Percentiles rank a stretch among this genome's conserved stretches.
Evolutionary conservation across 345 rosid genomes (phyloP).

Genomic region (Syzygium aqueum): DNA sequence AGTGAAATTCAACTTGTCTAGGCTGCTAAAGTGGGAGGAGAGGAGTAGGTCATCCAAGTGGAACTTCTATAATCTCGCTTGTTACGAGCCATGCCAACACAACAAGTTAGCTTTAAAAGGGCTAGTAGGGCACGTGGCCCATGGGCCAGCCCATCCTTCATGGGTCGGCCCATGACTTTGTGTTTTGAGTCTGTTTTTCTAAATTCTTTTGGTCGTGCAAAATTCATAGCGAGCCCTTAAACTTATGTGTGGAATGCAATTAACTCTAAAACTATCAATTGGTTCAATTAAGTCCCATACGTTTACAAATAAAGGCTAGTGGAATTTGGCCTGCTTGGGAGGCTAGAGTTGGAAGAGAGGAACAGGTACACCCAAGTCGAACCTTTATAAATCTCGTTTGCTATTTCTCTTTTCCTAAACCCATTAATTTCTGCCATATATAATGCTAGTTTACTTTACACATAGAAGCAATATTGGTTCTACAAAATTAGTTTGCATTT

Average conservation of each 20-base stretch:
- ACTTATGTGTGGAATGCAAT: accelerated
- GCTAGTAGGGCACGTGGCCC: not conserved
- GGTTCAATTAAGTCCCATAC: not conserved
- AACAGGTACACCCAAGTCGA: accelerated
- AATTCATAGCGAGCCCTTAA: accelerated
- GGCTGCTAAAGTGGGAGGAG: not conserved
- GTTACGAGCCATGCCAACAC: accelerated
- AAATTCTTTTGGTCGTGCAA: not conserved
- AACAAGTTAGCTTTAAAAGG: not conserved
- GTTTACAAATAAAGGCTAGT: not conserved
- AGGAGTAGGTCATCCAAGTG: not conserved
- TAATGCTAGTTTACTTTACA: not conserved
- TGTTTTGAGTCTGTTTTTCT: not conserved
- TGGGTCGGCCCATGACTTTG: not conserved
- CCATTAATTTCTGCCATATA: not conserved
- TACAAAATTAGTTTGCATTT: not conserved
- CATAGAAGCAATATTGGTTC: not conserved
- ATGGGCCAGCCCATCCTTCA: not conserved
- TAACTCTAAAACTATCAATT: not conserved
- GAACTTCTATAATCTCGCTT: not conserved
- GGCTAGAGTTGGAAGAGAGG: not conserved
- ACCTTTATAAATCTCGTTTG: accelerated
- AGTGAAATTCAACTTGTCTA: not conserved
- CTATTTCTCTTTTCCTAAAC: not conserved
- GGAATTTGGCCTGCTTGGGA: accelerated